These are phyloP conservation scores for Puccinia hordei DNA, from an alignment of 1,284 basidiomycete species.

Conservation along the genomic window DNA sequence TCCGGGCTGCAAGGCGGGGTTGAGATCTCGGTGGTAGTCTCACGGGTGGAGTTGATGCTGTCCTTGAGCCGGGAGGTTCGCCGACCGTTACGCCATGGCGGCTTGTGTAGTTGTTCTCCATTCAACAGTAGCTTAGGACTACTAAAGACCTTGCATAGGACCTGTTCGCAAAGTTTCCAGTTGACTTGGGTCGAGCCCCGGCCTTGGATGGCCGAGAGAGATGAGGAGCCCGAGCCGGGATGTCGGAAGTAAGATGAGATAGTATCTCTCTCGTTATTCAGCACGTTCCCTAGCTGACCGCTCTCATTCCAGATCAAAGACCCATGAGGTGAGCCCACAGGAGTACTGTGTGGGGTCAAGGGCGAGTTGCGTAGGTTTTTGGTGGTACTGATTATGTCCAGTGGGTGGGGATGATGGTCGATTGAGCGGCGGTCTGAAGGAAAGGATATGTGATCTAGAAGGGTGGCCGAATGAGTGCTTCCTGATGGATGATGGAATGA, in stretches of 20 bases:
- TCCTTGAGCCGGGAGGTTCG: conserved; percentile 30
- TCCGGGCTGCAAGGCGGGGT: conserved; percentile 10
- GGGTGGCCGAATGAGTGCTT: neutral
- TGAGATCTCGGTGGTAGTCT: conserved; percentile 10
- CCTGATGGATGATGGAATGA: neutral
- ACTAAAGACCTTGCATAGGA: conserved; percentile 77
- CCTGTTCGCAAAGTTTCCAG: conserved; percentile 85
- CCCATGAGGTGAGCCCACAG: conserved; percentile 50
- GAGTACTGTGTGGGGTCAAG: conserved; percentile 52
- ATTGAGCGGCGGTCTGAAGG: too few species aligned
- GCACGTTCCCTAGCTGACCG: neutral
- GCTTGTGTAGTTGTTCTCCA: conserved; percentile 10
- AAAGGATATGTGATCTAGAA: neutral
- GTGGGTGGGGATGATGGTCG: neutral
- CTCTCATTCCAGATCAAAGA: conserved; percentile 26
- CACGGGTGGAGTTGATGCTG: conserved; percentile 21
- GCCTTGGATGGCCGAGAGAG: conserved; percentile 68
- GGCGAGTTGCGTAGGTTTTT: conserved; percentile 52
- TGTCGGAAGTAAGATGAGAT: conserved; percentile 55
- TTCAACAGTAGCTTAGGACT: conserved; percentile 54
- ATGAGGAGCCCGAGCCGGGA: conserved; percentile 50
- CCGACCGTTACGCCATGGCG: conserved; percentile 37
- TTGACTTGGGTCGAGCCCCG: conserved; percentile 89
- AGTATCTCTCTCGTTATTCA: conserved; percentile 54
- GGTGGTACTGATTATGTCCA: conserved; percentile 25